These are phyloP conservation scores for Ganoderma multipileum DNA, from an alignment of 1,284 basidiomycete species.

Conservation along the genomic window DNA sequence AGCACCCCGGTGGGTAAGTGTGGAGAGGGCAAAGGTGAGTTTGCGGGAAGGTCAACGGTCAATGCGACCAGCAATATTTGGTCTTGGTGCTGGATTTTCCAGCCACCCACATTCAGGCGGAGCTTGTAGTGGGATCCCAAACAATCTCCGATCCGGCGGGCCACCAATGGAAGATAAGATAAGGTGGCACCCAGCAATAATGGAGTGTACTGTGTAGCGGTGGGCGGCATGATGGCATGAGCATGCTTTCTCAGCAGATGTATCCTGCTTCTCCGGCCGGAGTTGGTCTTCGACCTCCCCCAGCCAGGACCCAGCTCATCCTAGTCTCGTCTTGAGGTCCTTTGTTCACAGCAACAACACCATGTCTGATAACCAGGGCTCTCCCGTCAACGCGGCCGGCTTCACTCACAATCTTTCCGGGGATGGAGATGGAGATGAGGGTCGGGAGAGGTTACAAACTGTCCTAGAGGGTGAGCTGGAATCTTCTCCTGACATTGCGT, in stretches of 20 bases:
- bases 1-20: conserved; percentile 3
- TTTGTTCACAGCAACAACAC: not conserved
- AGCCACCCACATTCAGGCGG: conserved; percentile 16
- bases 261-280: conserved; percentile 5
- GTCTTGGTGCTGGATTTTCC: not conserved
- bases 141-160: not conserved
- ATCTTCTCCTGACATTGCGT: not conserved
- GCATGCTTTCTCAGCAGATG: conserved; percentile 17
- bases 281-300: conserved; percentile 9
- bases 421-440: conserved; percentile 19
- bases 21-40: not conserved
- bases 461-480: conserved; percentile 25
- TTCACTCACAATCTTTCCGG: conserved; percentile 17
- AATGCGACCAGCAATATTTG: not conserved
- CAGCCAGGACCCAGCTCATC: not conserved
- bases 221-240: not conserved
- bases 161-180: conserved; percentile 21
- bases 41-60: not conserved
- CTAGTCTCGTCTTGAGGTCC: not conserved
- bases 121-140: conserved; percentile 9
- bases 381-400: not conserved
- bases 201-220: not conserved
- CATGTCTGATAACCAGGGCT: not conserved
- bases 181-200: not conserved
- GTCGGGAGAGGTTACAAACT: conserved; percentile 20